Evolutionary conservation across 345 rosid genomes (phyloP).

Genomic region (Aegle marmelos): DNA sequence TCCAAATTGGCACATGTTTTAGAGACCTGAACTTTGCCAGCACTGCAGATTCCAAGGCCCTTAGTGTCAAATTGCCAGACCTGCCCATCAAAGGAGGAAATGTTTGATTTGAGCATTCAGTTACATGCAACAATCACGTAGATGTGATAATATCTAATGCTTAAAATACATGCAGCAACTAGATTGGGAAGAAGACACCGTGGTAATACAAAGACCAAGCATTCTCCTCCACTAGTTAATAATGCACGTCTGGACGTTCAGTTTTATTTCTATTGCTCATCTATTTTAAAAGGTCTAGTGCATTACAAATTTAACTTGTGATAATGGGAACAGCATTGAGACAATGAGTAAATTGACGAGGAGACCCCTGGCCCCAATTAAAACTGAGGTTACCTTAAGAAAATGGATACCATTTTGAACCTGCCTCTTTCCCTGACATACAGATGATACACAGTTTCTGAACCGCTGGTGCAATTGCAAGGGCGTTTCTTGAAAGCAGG

Average conservation of each 20-base stretch:
- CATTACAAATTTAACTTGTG: neutral
- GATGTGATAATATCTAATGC: neutral
- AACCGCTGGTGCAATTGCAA: slow-evolving; percentile 76
- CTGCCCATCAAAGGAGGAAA: slow-evolving; percentile 25
- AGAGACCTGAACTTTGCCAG: slow-evolving; percentile 57
- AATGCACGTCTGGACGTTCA: neutral
- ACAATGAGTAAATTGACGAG: neutral
- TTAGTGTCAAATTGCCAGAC: slow-evolving; percentile 50
- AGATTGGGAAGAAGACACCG: neutral
- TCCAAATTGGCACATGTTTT: slow-evolving; percentile 78
- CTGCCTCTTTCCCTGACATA: slow-evolving; percentile 87
- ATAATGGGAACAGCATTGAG: neutral
- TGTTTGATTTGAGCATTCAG: neutral
- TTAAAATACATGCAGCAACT: neutral
- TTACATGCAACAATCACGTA: neutral
- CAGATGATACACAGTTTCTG: slow-evolving; percentile 68
- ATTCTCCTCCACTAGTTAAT: neutral
- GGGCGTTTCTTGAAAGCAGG: slow-evolving; percentile 60
- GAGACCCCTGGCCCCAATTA: neutral
- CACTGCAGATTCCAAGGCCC: slow-evolving; percentile 61
- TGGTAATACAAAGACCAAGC: neutral
- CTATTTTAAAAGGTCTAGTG: neutral
- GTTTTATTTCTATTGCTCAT: neutral
- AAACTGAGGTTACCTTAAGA: slow-evolving; percentile 52
- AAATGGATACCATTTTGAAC: slow-evolving; percentile 78